Evolutionary conservation across 176 grass and related monocot genomes (phyloP).

Genomic region (Alopecurus myosuroides): DNA sequence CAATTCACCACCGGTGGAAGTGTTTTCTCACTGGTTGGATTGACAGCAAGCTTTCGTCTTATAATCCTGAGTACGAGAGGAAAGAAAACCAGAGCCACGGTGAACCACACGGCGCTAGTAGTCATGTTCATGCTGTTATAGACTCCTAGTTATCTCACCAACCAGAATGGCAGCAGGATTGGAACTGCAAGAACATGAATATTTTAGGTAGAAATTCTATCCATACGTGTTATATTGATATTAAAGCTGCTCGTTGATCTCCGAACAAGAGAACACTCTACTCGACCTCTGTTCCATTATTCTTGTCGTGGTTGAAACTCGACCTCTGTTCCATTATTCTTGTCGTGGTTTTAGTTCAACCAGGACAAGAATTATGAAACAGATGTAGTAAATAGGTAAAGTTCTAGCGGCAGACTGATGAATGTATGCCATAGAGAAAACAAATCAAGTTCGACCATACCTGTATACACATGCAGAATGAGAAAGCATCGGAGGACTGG

Average conservation of each 20-base stretch:
- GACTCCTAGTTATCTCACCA: background rate
- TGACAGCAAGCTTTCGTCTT: background rate
- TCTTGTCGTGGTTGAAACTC: too few relatives aligned
- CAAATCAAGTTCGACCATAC: background rate
- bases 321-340: too few relatives aligned
- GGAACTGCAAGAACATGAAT: background rate
- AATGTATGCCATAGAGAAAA: background rate
- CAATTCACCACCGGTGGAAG: background rate
- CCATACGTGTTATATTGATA: too few relatives aligned
- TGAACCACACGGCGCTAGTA: background rate
- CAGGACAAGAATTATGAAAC: too few relatives aligned
- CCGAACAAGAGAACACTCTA: too few relatives aligned
- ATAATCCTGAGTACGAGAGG: background rate
- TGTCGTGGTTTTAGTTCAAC: too few relatives aligned
- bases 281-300: too few relatives aligned
- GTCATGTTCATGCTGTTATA: background rate
- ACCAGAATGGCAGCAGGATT: background rate
- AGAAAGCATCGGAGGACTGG: background rate
- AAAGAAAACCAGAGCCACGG: background rate
- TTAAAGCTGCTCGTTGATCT: too few relatives aligned
- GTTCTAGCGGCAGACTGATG: background rate
- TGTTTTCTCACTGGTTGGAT: background rate
- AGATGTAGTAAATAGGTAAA: too few relatives aligned
- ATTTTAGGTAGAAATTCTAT: background rate
- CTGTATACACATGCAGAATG: background rate